Conservation (phyloP, 495 filamentous ascomycete genomes). For the Penicillium riverlandense region DNA sequence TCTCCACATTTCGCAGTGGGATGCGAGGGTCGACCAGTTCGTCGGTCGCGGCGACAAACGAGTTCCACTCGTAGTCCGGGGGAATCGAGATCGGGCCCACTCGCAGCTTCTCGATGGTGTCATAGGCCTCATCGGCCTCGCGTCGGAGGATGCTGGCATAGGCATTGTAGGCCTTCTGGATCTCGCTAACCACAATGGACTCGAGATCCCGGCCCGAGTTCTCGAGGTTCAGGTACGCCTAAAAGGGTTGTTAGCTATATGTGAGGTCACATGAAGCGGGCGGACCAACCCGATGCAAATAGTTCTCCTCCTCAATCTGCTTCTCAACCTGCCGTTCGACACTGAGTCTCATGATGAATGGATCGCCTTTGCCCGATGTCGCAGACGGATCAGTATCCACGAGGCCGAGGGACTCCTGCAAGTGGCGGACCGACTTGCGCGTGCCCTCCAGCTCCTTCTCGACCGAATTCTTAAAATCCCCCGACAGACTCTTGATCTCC, state of each 20-base stretch:
- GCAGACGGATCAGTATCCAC: slow-evolving; percentile 68
- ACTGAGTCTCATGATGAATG: slow-evolving; percentile 74
- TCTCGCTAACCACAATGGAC: slow-evolving; percentile 91
- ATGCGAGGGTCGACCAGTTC: slow-evolving; percentile 83
- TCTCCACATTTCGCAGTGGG: slow-evolving; percentile 67
- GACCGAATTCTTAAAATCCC: slow-evolving; percentile 84
- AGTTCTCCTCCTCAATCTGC: slow-evolving; percentile 96
- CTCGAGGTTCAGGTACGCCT: slow-evolving; percentile 95
- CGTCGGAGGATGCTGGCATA: slow-evolving; percentile 83
- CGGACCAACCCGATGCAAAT: slow-evolving; percentile 71
- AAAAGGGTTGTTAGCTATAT: slow-evolving; percentile 15
- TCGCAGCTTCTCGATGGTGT: slow-evolving; percentile 74
- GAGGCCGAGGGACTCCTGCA: slow-evolving; percentile 73
- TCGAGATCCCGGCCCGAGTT: slow-evolving; percentile 90
- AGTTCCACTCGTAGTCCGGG: slow-evolving; percentile 83
- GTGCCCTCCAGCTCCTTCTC: slow-evolving; percentile 50
- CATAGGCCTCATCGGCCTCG: slow-evolving; percentile 76
- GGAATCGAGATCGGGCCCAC: slow-evolving; percentile 80
- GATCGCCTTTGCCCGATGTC: slow-evolving; percentile 79
- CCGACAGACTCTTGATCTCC: slow-evolving; percentile 86
- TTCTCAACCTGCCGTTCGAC: slow-evolving; percentile 85
- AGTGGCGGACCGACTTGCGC: slow-evolving; percentile 60
- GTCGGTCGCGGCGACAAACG: slow-evolving; percentile 74
- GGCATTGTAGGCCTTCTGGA: slow-evolving; percentile 93
- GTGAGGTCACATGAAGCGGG: neutral